These are phyloP conservation scores for Trichoderma gamsii DNA, from an alignment of 495 filamentous ascomycete genomes.

Conservation along the genomic window DNA sequence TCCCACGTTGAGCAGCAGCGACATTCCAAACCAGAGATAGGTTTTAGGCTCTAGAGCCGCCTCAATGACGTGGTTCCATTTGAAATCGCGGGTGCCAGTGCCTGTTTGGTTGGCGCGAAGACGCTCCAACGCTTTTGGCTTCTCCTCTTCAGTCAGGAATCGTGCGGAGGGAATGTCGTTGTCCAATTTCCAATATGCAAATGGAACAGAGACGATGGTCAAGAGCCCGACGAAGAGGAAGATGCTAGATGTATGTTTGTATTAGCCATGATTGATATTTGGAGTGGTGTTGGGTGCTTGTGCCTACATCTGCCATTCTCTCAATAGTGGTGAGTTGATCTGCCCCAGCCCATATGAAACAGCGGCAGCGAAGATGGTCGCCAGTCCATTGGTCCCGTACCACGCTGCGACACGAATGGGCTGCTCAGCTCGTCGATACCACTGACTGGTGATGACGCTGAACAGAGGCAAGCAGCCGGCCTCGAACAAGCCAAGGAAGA, in stretches of 20 bases:
- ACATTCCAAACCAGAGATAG: constrained; percentile 44
- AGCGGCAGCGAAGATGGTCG: constrained; percentile 56
- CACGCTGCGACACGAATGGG: constrained; percentile 57
- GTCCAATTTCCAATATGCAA: constrained; percentile 48
- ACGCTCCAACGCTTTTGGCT: constrained; percentile 38
- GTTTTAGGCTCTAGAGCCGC: constrained; percentile 41
- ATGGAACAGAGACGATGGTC: constrained; percentile 46
- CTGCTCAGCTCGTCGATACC: constrained; percentile 60
- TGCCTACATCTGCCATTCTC: constrained; percentile 57
- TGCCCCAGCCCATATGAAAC: constrained; percentile 57
- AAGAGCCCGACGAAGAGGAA: constrained; percentile 25
- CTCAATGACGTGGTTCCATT: constrained; percentile 39
- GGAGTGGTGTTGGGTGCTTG: constrained; percentile 24
- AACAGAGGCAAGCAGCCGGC: constrained; percentile 49
- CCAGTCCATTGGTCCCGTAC: constrained; percentile 59
- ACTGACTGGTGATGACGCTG: constrained; percentile 43
- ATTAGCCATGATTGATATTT: constrained; percentile 39
- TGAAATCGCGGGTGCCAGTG: constrained; percentile 49
- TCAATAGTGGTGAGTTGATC: constrained; percentile 44
- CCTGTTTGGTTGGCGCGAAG: constrained; percentile 52
- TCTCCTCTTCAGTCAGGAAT: constrained; percentile 48
- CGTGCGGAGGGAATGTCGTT: constrained; percentile 46
- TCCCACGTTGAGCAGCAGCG: constrained; percentile 56
- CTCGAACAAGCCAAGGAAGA: constrained; percentile 60
- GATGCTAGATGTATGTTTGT: constrained; percentile 54